A percentile compares a stretch with the other conserved stretches of the same genome.
These are phyloP conservation scores for Termitomyces sp. DNA, from an alignment of 768 basidiomycete species.

Conservation along the genomic window DNA sequence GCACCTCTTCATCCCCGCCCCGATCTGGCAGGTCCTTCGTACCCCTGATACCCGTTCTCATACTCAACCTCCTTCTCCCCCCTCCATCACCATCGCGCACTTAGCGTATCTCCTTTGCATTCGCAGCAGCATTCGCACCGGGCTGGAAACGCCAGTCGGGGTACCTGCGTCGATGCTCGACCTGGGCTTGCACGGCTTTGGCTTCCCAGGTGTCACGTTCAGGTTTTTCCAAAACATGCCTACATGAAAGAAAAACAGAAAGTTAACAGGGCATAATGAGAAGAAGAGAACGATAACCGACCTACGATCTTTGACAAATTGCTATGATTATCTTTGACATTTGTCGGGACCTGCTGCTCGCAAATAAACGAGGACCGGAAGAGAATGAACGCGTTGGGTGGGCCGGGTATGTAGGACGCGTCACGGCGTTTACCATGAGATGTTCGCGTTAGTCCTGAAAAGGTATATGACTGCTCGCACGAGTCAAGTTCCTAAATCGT, in stretches of 20 bases:
- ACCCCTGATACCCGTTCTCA: neutral
- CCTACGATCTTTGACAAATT: slow-evolving; percentile 80
- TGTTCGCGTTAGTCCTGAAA: slow-evolving; percentile 14
- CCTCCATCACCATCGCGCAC: neutral
- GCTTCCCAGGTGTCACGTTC: slow-evolving; percentile 73
- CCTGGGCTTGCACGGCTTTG: slow-evolving; percentile 63
- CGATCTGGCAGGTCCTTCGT: neutral
- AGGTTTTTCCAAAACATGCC: slow-evolving; percentile 70
- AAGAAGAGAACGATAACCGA: slow-evolving; percentile 18
- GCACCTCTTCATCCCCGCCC: too few species aligned
- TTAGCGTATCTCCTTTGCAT: slow-evolving; percentile 22
- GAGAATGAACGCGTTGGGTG: slow-evolving; percentile 82
- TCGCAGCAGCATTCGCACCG: slow-evolving; percentile 34
- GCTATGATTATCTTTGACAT: slow-evolving; percentile 75
- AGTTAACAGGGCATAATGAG: neutral
- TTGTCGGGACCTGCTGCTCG: slow-evolving; percentile 64
- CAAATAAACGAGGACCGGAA: slow-evolving; percentile 78
- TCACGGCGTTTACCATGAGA: slow-evolving; percentile 61
- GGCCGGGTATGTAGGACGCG: slow-evolving; percentile 72
- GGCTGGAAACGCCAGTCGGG: slow-evolving; percentile 83
- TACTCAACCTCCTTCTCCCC: too few species aligned
- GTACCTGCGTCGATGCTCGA: slow-evolving; percentile 66
- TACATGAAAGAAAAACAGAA: slow-evolving; percentile 15
- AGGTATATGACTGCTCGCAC: neutral
- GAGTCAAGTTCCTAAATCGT: neutral